Evolutionary conservation across 2,329 filamentous ascomycete genomes (phyloP), one percentile per base, ranked within the genome.

Genomic region (Trematosphaeria pertusa): DNA sequence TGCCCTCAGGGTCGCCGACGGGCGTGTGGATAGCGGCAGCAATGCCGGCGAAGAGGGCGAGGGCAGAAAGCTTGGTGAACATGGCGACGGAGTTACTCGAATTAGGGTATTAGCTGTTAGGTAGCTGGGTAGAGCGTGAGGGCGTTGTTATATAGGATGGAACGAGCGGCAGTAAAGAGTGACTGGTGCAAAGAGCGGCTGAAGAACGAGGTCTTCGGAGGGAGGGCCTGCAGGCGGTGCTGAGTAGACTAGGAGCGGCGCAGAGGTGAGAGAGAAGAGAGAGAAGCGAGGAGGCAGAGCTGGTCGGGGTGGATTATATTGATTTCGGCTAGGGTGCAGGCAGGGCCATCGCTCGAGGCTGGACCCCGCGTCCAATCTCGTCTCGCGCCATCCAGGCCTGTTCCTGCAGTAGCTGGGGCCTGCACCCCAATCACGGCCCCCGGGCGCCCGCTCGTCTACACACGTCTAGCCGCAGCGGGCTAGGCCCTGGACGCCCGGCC

Each of bases 41-140:
- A 48, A 84, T 71, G 71, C 78, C 77, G 58, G 81, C 70, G 57
- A 81, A 77, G 59, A 84, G 69, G 51, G 77, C 66, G 54, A 81
- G 67, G 59, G 79, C 58, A 47, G 78, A 67, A 52, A 52, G 53
- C 50, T 64, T 57, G 59, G 59, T 46, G 62, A 66, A 66, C 70
- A 72, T 72, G 34, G 48, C 71, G 59, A 48, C 34, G 48, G 46
- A 37, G 43, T 43, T 46, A 30, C 22, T 39, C 39, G 44, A 43
- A 63, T 65, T 67, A 67, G 44, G 43, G 47, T 56, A 67, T 70
- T 67, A 69, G 31, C 52, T 44, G 48, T 44, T 50, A 43, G 48
- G 30, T 39, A 56, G 48, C 22, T 52, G 52, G 44, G 48, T 42
- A 31, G 37, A 40, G 37, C 15, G 22, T 40, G 7, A 15, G 20